These are phyloP conservation scores for Histomonas meleagridis DNA, from an alignment of 208 protist species.

Conservation along the genomic window DNA sequence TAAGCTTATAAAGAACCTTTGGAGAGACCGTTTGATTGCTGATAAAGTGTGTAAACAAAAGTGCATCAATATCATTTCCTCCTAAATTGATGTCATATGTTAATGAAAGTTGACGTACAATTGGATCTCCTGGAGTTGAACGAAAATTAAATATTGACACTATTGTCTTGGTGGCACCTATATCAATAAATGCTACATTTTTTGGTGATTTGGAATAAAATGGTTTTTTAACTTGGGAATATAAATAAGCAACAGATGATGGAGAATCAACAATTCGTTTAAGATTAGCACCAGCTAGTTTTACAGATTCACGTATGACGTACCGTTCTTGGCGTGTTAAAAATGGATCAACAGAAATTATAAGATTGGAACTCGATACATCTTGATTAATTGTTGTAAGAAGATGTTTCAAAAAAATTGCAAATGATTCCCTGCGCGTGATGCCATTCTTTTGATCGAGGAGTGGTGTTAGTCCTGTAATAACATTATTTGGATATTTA, in stretches of 20 bases:
- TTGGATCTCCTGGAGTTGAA: not conserved
- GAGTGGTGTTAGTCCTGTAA: not conserved
- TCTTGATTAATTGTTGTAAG: not conserved
- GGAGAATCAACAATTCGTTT: not conserved
- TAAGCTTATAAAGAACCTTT: not conserved
- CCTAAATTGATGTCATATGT: not conserved
- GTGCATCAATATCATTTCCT: not conserved
- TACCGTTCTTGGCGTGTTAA: not conserved
- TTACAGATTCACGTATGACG: not conserved
- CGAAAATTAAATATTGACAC: not conserved
- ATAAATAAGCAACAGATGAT: not conserved
- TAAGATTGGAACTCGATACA: not conserved
- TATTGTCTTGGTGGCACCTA: not conserved
- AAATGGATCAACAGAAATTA: not conserved
- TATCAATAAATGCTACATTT: constrained; percentile 8
- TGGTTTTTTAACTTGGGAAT: not conserved
- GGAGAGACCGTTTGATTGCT: not conserved
- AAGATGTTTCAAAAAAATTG: not conserved
- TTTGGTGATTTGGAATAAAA: not conserved
- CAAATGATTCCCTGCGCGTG: not conserved
- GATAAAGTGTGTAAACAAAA: not conserved
- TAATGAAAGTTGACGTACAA: not conserved
- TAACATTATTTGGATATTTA: not conserved
- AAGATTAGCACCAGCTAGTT: not conserved
- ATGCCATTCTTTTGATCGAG: not conserved